Evolutionary conservation across 352 stramenopile genomes (phyloP), one percentile per base, ranked within the genome.

Genomic region (Phytophthora pini): DNA sequence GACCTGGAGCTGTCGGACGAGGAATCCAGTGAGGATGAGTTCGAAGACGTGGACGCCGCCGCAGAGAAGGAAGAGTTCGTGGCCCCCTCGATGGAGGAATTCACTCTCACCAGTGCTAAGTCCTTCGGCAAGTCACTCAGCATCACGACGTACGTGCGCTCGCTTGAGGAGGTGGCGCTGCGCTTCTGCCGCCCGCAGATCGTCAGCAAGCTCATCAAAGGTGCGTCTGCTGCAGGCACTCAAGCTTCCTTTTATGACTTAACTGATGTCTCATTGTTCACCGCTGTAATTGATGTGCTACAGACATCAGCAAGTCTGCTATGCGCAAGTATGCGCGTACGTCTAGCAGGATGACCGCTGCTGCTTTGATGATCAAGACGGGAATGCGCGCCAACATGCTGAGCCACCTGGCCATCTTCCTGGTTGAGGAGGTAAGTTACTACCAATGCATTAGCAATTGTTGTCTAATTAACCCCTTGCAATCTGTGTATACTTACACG

Each of bases 161-260:
- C 80, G 51, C 75, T 93, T 4, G 87, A 95, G 69, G 82, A 90
- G 52, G 56, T 89, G 53, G 76, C 79, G 41, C 67, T 95, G 50
- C 54, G 68, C 44, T 75, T 80, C 48, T 82, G 75, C 50, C 74
- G 77, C 27, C 80, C 82, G 27, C 82, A 76, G 48, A 61, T 84
- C 59, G 81, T 92, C 27, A 75, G 81, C 68, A 95, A 93, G 64
- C 73, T 95, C 32, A 84, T 95, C 52, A 95, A 95, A 79, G 87
- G 86, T 90, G 47, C 27, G 40, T 52, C 39, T 32, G 61, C 65
- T 15, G 20, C 15, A 56, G 12, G n/a, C n/a, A 22, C 20, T 31
- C 12, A 29, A 32, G 10, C 56, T 3, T 59, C 10, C 8, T 59
- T 29, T 56, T 12, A 12, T 5, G 27, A 9, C 17, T 36, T 56